Percentiles rank a stretch among this genome's conserved stretches.
Evolutionary conservation across 2,329 filamentous ascomycete species (phyloP).

Genomic region (Chlorencoelia australis): DNA sequence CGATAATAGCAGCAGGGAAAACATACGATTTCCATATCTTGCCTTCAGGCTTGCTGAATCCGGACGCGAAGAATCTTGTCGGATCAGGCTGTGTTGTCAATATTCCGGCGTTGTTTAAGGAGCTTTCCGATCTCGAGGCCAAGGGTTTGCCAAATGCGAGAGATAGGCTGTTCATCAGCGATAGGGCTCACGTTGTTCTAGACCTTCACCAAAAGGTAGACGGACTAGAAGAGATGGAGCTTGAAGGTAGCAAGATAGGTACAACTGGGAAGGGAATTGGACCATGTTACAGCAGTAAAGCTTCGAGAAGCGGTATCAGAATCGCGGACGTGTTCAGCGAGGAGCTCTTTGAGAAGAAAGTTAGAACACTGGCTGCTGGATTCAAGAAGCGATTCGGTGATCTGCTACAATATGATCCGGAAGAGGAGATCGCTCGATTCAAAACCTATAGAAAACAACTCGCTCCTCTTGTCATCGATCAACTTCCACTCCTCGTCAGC

Average conservation of each 20-base stretch:
- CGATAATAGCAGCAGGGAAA: constrained; percentile 31
- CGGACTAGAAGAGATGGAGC: constrained; percentile 51
- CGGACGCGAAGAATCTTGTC: constrained; percentile 61
- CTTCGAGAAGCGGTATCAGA: constrained; percentile 54
- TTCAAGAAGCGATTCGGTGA: constrained; percentile 62
- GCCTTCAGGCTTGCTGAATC: constrained; percentile 63
- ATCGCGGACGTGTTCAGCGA: constrained; percentile 59
- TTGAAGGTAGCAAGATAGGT: constrained; percentile 35
- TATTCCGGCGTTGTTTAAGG: constrained; percentile 55
- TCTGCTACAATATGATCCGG: constrained; percentile 53
- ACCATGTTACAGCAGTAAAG: constrained; percentile 51
- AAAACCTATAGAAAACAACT: constrained; percentile 47
- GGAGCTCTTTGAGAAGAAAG: constrained; percentile 53
- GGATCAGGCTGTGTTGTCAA: constrained; percentile 61
- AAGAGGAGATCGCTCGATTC: constrained; percentile 57
- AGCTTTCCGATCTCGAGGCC: constrained; percentile 48
- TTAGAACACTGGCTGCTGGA: constrained; percentile 50
- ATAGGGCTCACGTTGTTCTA: constrained; percentile 42
- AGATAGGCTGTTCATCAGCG: constrained; percentile 52
- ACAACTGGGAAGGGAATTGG: constrained; percentile 40
- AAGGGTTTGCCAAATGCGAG: constrained; percentile 47
- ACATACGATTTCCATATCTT: constrained; percentile 44
- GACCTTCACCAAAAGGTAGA: constrained; percentile 59
- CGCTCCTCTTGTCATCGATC: constrained; percentile 52
- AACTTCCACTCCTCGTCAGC: constrained; percentile 48